These are phyloP conservation scores for Alternaria sp. DNA, from an alignment of 2,329 filamentous ascomycete genomes.

Conservation along the genomic window DNA sequence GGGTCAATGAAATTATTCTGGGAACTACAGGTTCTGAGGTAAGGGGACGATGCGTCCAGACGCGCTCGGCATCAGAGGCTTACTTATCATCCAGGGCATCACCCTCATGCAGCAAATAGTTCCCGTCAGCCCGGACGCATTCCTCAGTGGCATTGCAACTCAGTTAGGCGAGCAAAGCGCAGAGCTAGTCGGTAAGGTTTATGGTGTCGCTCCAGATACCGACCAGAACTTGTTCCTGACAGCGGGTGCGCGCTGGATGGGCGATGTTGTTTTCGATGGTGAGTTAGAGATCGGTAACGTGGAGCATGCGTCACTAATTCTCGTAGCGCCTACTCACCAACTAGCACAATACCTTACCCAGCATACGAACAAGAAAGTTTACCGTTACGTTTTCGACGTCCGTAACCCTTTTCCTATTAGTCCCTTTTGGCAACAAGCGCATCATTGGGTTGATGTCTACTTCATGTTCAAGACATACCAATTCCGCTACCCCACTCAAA, in stretches of 20 bases:
- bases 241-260: conserved; percentile 51
- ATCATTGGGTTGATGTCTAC: conserved; percentile 44
- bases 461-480: conserved; percentile 37
- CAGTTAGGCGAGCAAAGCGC: conserved; percentile 22
- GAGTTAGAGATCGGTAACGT: not conserved
- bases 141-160: conserved; percentile 33
- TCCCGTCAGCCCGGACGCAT: conserved; percentile 23
- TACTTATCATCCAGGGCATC: conserved; percentile 5
- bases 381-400: conserved; percentile 40
- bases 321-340: conserved; percentile 27
- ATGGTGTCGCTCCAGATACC: conserved; percentile 47
- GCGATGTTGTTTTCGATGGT: conserved; percentile 57
- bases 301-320: not conserved
- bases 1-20: conserved; percentile 56
- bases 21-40: conserved; percentile 59
- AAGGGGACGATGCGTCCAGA: conserved; percentile 9
- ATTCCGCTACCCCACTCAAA: conserved; percentile 26
- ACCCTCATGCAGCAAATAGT: not conserved
- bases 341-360: conserved; percentile 21
- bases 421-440: conserved; percentile 29
- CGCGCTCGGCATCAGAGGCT: not conserved
- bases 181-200: conserved; percentile 42
- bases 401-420: conserved; percentile 37
- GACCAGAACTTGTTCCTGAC: conserved; percentile 52
- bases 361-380: conserved; percentile 26